Evolutionary conservation across 2,329 filamentous ascomycete genomes (phyloP).

Genomic region (Cordyceps cateniannulata): DNA sequence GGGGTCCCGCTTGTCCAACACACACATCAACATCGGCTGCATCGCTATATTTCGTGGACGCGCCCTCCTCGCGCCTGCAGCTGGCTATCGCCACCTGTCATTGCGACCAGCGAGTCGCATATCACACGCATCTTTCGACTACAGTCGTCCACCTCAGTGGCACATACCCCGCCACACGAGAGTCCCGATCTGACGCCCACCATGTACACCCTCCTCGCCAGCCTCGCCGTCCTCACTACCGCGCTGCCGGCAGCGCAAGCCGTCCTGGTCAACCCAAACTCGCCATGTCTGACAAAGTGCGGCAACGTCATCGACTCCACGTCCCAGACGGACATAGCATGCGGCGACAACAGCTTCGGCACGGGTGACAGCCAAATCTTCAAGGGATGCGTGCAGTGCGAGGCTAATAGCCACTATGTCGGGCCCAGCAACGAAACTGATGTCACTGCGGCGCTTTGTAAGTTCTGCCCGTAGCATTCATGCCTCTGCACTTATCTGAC

Average conservation of each 20-base stretch:
- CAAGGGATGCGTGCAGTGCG: constrained; percentile 45
- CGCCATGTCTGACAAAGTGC: constrained; percentile 44
- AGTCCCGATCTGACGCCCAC: neutral
- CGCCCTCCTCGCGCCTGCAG: neutral
- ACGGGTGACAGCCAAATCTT: constrained; percentile 41
- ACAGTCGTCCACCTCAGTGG: neutral
- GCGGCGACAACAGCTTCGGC: constrained; percentile 34
- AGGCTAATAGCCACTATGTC: constrained; percentile 41
- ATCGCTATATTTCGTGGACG: neutral
- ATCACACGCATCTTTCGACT: neutral
- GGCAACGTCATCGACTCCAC: constrained; percentile 47
- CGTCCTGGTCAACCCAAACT: constrained; percentile 39
- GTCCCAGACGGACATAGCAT: constrained; percentile 40
- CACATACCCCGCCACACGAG: neutral
- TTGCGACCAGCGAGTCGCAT: neutral
- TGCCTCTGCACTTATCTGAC: neutral
- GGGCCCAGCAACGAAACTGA: constrained; percentile 40
- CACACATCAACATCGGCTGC: neutral
- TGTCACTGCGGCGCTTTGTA: constrained; percentile 49
- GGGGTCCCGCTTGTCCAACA: neutral
- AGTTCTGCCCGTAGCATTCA: constrained; percentile 21
- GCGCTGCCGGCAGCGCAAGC: constrained; percentile 19
- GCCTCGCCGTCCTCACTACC: constrained; percentile 16
- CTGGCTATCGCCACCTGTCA: neutral
- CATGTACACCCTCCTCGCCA: constrained; percentile 18